Evolutionary conservation across 805 yeast genomes (phyloP).

Genomic region (Candida multigemmis): DNA sequence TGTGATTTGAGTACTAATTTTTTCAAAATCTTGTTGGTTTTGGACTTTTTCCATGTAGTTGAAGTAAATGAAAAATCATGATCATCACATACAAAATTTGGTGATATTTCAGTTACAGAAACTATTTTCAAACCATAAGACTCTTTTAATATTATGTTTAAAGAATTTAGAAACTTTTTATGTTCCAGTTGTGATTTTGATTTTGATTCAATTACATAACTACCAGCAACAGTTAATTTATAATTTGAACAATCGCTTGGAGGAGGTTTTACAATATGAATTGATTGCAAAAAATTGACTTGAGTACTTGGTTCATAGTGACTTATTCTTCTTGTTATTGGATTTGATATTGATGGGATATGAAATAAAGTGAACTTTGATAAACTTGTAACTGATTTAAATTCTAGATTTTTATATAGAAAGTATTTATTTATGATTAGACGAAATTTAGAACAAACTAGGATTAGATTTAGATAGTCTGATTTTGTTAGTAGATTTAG

Average conservation of each 20-base stretch:
- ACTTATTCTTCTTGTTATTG: constrained; percentile 12
- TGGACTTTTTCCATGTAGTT: constrained; percentile 2
- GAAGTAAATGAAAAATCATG: constrained; percentile 1
- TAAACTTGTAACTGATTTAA: constrained; percentile 27
- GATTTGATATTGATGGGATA: too few relatives aligned
- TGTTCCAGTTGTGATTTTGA: constrained; percentile 10
- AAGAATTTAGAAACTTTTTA: constrained; percentile 13
- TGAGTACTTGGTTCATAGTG: constrained; percentile 17
- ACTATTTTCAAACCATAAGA: constrained; percentile 38
- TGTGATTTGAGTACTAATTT: constrained; percentile 33
- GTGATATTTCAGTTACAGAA: constrained; percentile 36
- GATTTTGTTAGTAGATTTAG: constrained; percentile 13
- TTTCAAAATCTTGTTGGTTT: constrained; percentile 13
- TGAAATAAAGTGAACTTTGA: constrained; percentile 23
- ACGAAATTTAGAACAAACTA: constrained; percentile 28
- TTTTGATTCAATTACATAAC: constrained; percentile 19
- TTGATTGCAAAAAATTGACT: constrained; percentile 18
- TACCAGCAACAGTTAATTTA: constrained; percentile 25
- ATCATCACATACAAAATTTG: constrained; percentile 35
- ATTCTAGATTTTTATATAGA: constrained; percentile 23
- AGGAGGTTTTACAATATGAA: constrained; percentile 27
- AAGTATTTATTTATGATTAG: constrained; percentile 24
- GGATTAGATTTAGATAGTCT: constrained; percentile 17
- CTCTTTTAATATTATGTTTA: constrained; percentile 29
- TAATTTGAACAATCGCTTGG: constrained; percentile 10